These are phyloP conservation scores for Pontederia crassipes DNA, from an alignment of 176 grass and related monocot species.

Conservation along the genomic window DNA sequence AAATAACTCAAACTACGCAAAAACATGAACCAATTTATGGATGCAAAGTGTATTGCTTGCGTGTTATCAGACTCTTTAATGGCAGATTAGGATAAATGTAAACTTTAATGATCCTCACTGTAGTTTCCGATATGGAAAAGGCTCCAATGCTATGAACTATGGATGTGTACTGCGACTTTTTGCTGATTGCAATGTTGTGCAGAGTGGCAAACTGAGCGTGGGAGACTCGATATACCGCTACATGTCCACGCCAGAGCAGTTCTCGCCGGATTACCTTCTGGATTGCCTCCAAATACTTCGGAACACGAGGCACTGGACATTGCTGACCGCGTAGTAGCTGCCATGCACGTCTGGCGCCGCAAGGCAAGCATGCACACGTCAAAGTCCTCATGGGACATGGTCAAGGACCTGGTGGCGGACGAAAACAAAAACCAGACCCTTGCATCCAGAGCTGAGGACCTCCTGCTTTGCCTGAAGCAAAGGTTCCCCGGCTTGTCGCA, in stretches of 20 bases:
- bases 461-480: conserved; percentile 58
- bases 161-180: not conserved
- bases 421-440: conserved; percentile 71
- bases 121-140: no score
- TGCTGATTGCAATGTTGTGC: not conserved
- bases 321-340: conserved; percentile 64
- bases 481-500: conserved; percentile 59
- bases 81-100: no score
- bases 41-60: no score
- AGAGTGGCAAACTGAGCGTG: conserved; percentile 62
- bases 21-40: not conserved
- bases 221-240: conserved; percentile 66
- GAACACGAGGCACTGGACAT: conserved; percentile 62
- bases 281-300: conserved; percentile 57
- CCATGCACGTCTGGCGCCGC: conserved; percentile 75
- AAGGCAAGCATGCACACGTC: conserved; percentile 39
- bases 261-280: conserved; percentile 76
- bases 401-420: conserved; percentile 79
- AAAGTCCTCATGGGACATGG: conserved; percentile 37
- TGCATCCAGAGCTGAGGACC: conserved; percentile 46
- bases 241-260: conserved; percentile 65
- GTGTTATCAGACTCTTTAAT: no score
- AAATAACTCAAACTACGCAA: not conserved
- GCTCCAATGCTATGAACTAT: no score
- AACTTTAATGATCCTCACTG: no score